Evolutionary conservation across 1,284 basidiomycete genomes (phyloP), one percentile per base, ranked within the genome.

Genomic region (Takashimella koratensis): DNA sequence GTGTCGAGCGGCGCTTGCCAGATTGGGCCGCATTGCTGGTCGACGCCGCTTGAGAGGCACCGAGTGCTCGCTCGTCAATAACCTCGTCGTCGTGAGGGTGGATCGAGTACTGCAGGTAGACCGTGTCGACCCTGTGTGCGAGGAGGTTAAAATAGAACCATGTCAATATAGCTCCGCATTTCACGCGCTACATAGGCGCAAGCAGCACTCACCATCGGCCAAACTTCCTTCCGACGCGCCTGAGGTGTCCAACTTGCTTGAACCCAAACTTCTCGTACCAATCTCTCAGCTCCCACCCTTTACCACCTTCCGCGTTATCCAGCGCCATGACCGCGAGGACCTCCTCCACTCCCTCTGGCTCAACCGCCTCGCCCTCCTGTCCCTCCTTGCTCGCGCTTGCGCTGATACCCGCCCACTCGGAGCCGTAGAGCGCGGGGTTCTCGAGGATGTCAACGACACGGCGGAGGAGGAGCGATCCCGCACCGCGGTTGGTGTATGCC

Each of bases 201-300:
- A n/a, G n/a, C n/a, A 11, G 19, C 23, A 27, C 47, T 49, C 39
- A 40, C 47, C 47, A 49, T 40, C 39, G 27, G 30, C 39, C 47
- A 49, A 49, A 49, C 21, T 49, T 49, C 39, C 47, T 49, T 39
- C 47, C 47, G 4, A 49, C 47, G 6, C 40, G 36, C 21, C 22
- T 49, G 4, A 49, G 36, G 21, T 41, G 27, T n/a, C 47, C 47
- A 41, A 27, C 19, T 30, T 39, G 36, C 30, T 49, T 39, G 21
- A 49, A 49, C 3, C 47, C 47, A 5, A 27, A 21, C n/a, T 41
- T 39, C 47, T 49, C 47, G 36, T 49, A 49, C 47, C 47, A 49
- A 21, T 49, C 47, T 24, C 40, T 49, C 30, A 49, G 22, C 20
- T 20, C 39, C 30, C 39, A 49, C 3, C 47, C 47, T 19, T 26